phyloP scores from a whole-genome alignment of 306 rosid species.

The Inga laurina region DNA sequence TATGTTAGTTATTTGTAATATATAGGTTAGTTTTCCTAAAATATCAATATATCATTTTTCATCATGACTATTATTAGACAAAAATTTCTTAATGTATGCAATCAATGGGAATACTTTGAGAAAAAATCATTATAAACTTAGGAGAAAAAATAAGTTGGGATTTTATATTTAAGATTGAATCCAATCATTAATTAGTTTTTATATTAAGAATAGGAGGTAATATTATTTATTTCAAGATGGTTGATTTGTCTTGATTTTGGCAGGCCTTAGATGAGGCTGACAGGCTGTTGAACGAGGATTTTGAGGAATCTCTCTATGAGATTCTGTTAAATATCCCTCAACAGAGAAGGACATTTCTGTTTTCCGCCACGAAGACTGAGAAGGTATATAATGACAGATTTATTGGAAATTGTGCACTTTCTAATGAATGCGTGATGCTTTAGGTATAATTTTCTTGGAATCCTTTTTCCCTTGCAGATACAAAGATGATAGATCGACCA shows the following conservation, averaged over 20 bases:
- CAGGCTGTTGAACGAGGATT: constrained; percentile 70
- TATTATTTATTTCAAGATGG: not conserved
- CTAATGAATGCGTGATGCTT: not conserved
- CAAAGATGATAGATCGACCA: not conserved
- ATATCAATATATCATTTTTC: too few species aligned
- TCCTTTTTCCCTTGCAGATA: not conserved
- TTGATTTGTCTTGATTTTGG: constrained; percentile 32
- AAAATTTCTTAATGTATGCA: too few species aligned
- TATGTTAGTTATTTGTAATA: too few species aligned
- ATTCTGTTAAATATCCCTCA: constrained; percentile 70
- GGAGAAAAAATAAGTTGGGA: too few species aligned
- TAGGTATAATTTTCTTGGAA: not conserved
- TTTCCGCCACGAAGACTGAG: constrained; percentile 95
- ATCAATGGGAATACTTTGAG: rapidly evolving
- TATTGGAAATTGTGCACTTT: not conserved
- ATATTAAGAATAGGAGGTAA: rapidly evolving
- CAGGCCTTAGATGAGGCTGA: constrained; percentile 86
- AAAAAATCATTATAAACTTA: too few species aligned
- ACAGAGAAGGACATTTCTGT: constrained; percentile 83
- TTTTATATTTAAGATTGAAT: too few species aligned
- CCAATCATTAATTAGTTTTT: too few species aligned
- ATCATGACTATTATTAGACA: too few species aligned
- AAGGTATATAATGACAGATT: constrained; percentile 53
- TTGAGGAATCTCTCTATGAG: constrained; percentile 78
- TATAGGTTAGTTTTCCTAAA: too few species aligned